These are phyloP conservation scores for Aureobasidium sp. DNA, from an alignment of 2,329 filamentous ascomycete genomes.

Conservation along the genomic window DNA sequence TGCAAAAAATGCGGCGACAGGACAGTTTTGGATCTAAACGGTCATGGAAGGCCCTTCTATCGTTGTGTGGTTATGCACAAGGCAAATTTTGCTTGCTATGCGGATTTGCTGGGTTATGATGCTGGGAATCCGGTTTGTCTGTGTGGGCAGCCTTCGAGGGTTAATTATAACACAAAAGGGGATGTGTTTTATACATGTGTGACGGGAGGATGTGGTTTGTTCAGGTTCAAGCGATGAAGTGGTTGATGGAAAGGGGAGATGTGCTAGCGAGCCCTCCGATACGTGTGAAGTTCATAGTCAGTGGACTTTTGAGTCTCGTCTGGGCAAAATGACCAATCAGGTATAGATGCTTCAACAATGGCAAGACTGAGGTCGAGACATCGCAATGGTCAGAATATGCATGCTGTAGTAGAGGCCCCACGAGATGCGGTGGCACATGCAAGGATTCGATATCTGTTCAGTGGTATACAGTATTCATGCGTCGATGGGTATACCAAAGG, in stretches of 20 bases:
- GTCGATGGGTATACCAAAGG: conserved; percentile 12
- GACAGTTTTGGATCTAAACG: not conserved
- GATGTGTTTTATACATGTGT: not conserved
- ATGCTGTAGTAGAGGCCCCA: not conserved
- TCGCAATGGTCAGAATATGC: not conserved
- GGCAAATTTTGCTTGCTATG: not conserved
- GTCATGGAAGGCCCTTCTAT: not conserved
- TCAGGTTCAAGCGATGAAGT: not conserved
- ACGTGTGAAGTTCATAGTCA: too few species aligned
- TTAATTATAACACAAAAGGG: not conserved
- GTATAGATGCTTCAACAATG: too few species aligned
- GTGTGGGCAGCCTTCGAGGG: not conserved
- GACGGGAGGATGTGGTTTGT: not conserved
- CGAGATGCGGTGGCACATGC: not conserved
- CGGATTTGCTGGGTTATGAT: not conserved
- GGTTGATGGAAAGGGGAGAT: not conserved
- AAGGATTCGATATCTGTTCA: not conserved
- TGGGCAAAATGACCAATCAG: too few species aligned
- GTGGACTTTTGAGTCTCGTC: too few species aligned
- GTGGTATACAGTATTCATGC: not conserved
- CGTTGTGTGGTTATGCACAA: not conserved
- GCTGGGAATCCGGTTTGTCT: not conserved
- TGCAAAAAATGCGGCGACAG: not conserved
- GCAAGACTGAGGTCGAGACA: not conserved
- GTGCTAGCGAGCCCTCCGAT: too few species aligned